Conservation (phyloP, 495 filamentous ascomycete genomes). For the Aspergillus incahuasiensis region DNA sequence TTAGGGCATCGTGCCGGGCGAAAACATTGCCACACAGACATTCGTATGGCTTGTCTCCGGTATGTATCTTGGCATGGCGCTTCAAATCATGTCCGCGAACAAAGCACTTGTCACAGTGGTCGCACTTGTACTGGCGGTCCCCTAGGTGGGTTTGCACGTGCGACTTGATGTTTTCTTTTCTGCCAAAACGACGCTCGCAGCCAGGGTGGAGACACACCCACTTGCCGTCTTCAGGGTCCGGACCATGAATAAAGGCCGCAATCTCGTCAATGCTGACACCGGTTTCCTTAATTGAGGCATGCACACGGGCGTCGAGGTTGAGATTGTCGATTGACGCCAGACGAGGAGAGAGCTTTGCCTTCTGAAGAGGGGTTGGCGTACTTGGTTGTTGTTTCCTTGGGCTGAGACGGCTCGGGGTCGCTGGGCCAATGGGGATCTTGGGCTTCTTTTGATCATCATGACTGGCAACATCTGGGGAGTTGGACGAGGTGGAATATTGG, state of each 20-base stretch:
- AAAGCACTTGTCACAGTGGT: conserved; percentile 86
- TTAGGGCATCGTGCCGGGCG: conserved; percentile 89
- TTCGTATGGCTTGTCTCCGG: conserved; percentile 83
- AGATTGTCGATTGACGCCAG: conserved; percentile 40
- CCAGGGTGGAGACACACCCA: conserved; percentile 81
- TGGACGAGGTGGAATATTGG: conserved; percentile 34
- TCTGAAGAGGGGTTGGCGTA: conserved; percentile 26
- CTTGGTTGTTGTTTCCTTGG: conserved; percentile 11
- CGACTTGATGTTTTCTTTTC: conserved; percentile 96
- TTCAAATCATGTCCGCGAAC: conserved; percentile 96
- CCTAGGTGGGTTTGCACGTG: conserved; percentile 97
- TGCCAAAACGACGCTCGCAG: conserved; percentile 79
- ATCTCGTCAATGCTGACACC: conserved; percentile 87
- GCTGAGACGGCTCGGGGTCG: conserved; percentile 21
- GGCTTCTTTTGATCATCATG: conserved; percentile 27
- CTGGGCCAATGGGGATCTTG: conserved; percentile 29
- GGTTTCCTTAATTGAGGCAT: conserved; percentile 58
- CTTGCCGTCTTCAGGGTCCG: conserved; percentile 64
- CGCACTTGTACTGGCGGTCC: conserved; percentile 87
- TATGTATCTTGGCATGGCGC: conserved; percentile 94
- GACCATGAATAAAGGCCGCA: conserved; percentile 74
- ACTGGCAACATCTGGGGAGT: conserved; percentile 41
- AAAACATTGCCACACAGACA: conserved; percentile 90
- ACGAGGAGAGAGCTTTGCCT: conserved; percentile 31
- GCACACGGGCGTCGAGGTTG: conserved; percentile 44